Evolutionary conservation across 2,329 filamentous ascomycete species (phyloP).

Genomic region (Fusarium annulatum): DNA sequence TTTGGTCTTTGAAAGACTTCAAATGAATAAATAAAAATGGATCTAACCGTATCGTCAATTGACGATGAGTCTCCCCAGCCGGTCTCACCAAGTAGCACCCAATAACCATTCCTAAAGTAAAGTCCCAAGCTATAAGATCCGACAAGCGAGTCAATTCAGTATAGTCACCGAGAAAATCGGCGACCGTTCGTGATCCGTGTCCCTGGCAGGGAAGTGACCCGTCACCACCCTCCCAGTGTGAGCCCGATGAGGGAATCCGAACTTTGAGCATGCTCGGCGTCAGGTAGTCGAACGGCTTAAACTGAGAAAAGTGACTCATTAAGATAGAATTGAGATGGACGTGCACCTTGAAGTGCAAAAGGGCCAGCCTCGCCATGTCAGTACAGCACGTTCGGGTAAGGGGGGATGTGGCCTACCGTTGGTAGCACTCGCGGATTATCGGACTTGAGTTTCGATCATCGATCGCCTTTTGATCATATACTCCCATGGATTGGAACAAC

Average conservation of each 20-base stretch:
- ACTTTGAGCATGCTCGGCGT: neutral
- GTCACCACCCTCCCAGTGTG: neutral
- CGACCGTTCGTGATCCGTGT: neutral
- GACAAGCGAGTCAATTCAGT: fast-evolving
- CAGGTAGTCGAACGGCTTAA: neutral
- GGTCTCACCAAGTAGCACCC: neutral
- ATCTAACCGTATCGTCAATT: fast-evolving
- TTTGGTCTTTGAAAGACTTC: too few relatives aligned
- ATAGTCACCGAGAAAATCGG: fast-evolving
- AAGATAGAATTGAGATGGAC: neutral
- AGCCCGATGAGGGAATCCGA: neutral
- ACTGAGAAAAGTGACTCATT: fast-evolving
- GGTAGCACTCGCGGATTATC: neutral
- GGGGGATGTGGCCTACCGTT: neutral
- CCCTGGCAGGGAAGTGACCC: neutral
- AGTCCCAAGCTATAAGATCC: neutral
- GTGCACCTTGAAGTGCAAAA: neutral
- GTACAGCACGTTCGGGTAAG: too few relatives aligned
- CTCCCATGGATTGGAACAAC: neutral
- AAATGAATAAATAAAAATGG: neutral
- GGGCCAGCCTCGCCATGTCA: neutral
- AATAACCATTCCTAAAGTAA: neutral
- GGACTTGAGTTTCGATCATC: fast-evolving
- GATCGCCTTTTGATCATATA: neutral
- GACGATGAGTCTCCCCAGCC: fast-evolving